phyloP scores from a whole-genome alignment of 1,284 basidiomycete genomes.

The Leccinum angustisporum region DNA sequence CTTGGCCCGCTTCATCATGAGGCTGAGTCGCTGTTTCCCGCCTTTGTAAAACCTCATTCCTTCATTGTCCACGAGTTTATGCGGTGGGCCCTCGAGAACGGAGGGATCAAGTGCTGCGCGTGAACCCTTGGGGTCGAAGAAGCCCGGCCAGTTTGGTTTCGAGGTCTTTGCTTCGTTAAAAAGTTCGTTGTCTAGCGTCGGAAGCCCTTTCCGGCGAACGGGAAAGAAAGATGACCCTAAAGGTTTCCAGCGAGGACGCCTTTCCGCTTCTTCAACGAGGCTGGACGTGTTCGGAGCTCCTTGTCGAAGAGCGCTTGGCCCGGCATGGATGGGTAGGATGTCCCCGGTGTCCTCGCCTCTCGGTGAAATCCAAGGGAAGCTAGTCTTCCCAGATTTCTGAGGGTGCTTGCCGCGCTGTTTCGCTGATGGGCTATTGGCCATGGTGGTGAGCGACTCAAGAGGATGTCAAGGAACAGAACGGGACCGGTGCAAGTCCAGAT shows the following conservation, averaged over 20 bases:
- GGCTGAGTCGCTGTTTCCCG: conserved; percentile 28
- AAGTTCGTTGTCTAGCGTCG: conserved; percentile 26
- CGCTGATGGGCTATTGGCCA: conserved; percentile 11
- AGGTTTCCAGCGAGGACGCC: conserved; percentile 5
- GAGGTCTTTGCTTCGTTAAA: conserved; percentile 28
- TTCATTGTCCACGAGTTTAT: conserved; percentile 13
- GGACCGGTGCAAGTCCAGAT: conserved; percentile 3
- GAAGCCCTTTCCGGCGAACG: conserved; percentile 12
- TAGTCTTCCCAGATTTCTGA: conserved; percentile 3
- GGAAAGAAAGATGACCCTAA: conserved; percentile 19
- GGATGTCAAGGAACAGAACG: not conserved
- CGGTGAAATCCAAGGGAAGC: conserved; percentile 2
- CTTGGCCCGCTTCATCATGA: conserved; percentile 24
- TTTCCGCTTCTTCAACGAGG: conserved; percentile 8
- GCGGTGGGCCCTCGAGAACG: conserved; percentile 1
- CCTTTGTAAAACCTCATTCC: conserved; percentile 31
- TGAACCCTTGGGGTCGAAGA: conserved; percentile 21
- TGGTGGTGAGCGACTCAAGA: conserved; percentile 2
- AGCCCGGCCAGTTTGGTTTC: conserved; percentile 26
- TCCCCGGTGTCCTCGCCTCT: not conserved
- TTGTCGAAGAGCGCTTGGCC: not conserved
- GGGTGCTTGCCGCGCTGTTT: conserved; percentile 8
- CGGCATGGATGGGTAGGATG: conserved; percentile 3
- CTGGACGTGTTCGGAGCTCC: not conserved
- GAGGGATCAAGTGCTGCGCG: conserved; percentile 15